phyloP scores from a whole-genome alignment of 805 yeast genomes.

The Candida insectalens region DNA sequence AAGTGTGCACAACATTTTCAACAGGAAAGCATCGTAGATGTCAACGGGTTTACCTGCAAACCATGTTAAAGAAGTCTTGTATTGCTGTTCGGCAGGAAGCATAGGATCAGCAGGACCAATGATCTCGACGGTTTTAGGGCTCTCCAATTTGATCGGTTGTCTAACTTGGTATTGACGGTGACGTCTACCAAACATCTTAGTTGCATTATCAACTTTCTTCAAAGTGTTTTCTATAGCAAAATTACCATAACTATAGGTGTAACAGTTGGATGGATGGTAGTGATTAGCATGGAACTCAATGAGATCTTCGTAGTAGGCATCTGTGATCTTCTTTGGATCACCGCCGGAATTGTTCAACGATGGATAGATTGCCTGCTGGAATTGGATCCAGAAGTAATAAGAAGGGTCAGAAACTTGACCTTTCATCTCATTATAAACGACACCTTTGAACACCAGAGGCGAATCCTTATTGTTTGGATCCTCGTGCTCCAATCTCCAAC shows the following conservation, averaged over 20 bases:
- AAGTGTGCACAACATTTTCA: conserved; percentile 61
- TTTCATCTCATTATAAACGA: conserved; percentile 97
- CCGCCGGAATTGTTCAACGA: conserved; percentile 89
- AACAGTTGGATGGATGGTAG: conserved; percentile 88
- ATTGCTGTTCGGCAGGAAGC: conserved; percentile 56
- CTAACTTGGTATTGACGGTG: conserved; percentile 21
- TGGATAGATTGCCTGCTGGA: conserved; percentile 77
- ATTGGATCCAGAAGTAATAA: conserved; percentile 76
- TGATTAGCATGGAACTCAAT: conserved; percentile 62
- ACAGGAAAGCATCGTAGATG: conserved; percentile 58
- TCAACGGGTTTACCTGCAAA: conserved; percentile 65
- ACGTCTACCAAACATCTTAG: conserved; percentile 45
- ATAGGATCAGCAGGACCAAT: conserved; percentile 81
- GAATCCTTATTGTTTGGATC: conserved; percentile 44
- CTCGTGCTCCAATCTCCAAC: conserved; percentile 89
- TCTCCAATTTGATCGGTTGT: conserved; percentile 37
- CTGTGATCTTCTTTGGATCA: conserved; percentile 75
- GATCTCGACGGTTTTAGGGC: conserved; percentile 26
- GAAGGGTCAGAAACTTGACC: conserved; percentile 90
- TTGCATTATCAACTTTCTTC: conserved; percentile 41
- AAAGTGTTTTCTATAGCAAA: conserved; percentile 57
- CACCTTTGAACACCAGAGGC: conserved; percentile 80
- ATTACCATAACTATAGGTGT: conserved; percentile 81
- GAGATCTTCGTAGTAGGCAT: conserved; percentile 64
- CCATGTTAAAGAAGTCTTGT: conserved; percentile 85